Evolutionary conservation across 1,284 basidiomycete genomes (phyloP), one percentile per base, ranked within the genome.

Genomic region (Mixia osmundae): DNA sequence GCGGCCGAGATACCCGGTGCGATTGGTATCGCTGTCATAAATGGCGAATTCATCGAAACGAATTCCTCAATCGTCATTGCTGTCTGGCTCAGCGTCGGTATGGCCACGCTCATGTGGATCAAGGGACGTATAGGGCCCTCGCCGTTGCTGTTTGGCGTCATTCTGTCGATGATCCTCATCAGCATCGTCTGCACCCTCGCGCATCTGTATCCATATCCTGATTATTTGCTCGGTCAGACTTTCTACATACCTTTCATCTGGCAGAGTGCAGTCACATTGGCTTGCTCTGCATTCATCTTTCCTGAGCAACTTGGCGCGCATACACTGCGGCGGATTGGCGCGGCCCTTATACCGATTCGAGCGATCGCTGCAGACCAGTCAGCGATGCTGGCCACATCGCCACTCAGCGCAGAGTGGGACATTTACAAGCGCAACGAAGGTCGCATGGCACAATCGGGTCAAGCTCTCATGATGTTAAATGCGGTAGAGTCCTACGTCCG

Each of bases 301-400:
- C 45, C 47, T 12, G 47, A 48, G 12, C 47, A 43, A 0, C 42
- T 48, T 21, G 45, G 42, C 5, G 45, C 47, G 26, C 45, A 46
- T 16, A 47, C 47, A 21, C 29, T 33, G 21, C 42, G 45, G 26
- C 45, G 41, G 11, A 38, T 47, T 7, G 40, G 47, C 33, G 40
- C 40, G 3, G 38, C 40, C 3, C 36, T 48, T 3, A 19, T 25
- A 1, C 47, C 47, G 2, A 30, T 48, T 0, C 39, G 40, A 10
- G 9, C 14, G 0, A 38, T 44, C 12, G 41, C 44, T 12, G 18
- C 33, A 5, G 25, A 36, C 1, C 44, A 48, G 24, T 8, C 23
- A 8, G 20, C 25, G 6, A 42, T 48, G 40, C 42, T 48, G 16
- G 21, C 23, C 3, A 32, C 47, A 4, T 38, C 44, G 24, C 47